phyloP scores from a whole-genome alignment of 495 filamentous ascomycete genomes.

The Sphaerosporella brunnea region DNA sequence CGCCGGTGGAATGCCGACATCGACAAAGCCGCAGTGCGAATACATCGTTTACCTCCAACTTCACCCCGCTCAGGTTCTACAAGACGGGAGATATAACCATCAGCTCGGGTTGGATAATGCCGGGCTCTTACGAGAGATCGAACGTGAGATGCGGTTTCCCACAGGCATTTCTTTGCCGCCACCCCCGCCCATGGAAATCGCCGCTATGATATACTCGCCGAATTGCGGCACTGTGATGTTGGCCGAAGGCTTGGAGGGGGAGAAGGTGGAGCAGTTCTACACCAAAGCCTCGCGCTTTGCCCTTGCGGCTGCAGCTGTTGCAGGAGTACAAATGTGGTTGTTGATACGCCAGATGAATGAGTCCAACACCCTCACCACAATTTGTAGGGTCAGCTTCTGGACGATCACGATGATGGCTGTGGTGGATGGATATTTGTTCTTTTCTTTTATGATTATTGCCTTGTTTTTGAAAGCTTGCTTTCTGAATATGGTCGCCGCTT shows the following conservation, averaged over 20 bases:
- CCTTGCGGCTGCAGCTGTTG: conserved; percentile 43
- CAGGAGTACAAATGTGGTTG: conserved; percentile 53
- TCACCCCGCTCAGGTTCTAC: conserved; percentile 32
- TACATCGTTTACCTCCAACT: conserved; percentile 77
- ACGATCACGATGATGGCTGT: conserved; percentile 72
- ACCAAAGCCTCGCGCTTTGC: conserved; percentile 48
- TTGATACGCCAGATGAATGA: conserved; percentile 78
- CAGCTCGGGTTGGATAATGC: background rate
- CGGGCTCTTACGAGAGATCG: conserved; percentile 44
- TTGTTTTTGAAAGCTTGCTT: conserved; percentile 34
- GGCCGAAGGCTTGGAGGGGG: conserved; percentile 63
- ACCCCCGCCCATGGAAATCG: conserved; percentile 58
- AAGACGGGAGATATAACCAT: background rate
- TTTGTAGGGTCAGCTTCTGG: conserved; percentile 78
- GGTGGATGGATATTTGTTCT: conserved; percentile 44
- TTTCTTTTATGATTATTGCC: conserved; percentile 20
- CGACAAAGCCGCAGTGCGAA: conserved; percentile 57
- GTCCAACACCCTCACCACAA: conserved; percentile 80
- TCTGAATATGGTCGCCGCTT: conserved; percentile 45
- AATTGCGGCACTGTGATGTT: conserved; percentile 88
- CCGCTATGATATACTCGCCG: conserved; percentile 74
- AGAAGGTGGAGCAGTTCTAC: conserved; percentile 60
- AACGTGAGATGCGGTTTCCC: conserved; percentile 70
- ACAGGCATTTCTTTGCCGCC: conserved; percentile 55
- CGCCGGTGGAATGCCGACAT: conserved; percentile 37